phyloP scores from a whole-genome alignment of 1,284 basidiomycete species.

The Laetiporus sulphureus region DNA sequence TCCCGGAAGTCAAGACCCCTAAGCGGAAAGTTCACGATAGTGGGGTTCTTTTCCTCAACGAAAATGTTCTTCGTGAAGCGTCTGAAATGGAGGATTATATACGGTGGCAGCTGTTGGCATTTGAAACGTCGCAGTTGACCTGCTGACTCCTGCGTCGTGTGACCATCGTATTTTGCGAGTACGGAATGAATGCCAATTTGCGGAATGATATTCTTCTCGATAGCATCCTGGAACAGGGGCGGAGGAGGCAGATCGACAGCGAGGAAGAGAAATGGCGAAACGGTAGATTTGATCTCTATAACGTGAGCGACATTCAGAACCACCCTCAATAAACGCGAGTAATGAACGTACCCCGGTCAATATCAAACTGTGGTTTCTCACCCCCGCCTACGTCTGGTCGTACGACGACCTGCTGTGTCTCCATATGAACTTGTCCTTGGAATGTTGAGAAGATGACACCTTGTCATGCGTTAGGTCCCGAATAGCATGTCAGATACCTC shows the following conservation, averaged over 20 bases:
- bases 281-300: conserved; percentile 78
- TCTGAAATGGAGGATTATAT: conserved; percentile 93
- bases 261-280: conserved; percentile 92
- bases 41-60: conserved; percentile 98
- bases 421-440: conserved; percentile 89
- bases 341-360: conserved; percentile 68
- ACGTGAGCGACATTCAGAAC: not conserved
- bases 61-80: conserved; percentile 98
- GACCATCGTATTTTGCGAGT: conserved; percentile 94
- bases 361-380: conserved; percentile 84
- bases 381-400: conserved; percentile 67
- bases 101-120: conserved; percentile 82
- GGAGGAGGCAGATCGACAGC: conserved; percentile 94
- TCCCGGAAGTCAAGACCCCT: conserved; percentile 87
- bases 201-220: conserved; percentile 98
- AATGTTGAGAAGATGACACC: conserved; percentile 92
- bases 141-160: conserved; percentile 82
- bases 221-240: conserved; percentile 91
- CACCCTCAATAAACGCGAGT: not conserved
- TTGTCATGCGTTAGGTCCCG: conserved; percentile 24
- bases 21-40: conserved; percentile 95
- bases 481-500: not conserved
- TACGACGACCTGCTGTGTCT: conserved; percentile 90
- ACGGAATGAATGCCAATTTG: conserved; percentile 91
- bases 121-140: conserved; percentile 88